Evolutionary conservation across 139 green algal genomes (phyloP).

Genomic region (Chlamydomonas sp.): DNA sequence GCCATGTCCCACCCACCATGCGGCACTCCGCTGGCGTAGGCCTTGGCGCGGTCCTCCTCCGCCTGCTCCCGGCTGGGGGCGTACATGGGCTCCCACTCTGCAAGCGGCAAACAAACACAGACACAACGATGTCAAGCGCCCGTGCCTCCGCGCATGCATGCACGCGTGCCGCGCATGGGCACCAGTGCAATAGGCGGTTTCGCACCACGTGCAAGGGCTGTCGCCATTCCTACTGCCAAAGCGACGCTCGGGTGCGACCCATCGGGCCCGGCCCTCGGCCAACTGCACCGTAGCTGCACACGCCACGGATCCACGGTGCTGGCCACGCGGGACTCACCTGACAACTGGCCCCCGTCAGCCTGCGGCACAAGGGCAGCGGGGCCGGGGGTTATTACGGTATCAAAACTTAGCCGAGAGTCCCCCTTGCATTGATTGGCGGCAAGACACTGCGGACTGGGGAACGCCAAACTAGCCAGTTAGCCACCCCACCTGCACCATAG

Average conservation of each 20-base stretch:
- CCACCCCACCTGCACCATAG: conserved; percentile 70
- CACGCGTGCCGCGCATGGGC: neutral
- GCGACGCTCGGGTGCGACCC: too few species aligned
- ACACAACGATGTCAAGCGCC: too few species aligned
- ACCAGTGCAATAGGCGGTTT: neutral
- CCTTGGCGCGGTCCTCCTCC: conserved; percentile 75
- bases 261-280: too few species aligned
- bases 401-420: too few species aligned
- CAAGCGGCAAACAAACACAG: neutral
- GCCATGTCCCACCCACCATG: conserved; percentile 69
- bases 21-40: conserved; percentile 82
- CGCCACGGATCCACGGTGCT: too few species aligned
- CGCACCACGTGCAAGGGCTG: too few species aligned
- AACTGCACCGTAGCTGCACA: too few species aligned
- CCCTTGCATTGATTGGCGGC: too few species aligned
- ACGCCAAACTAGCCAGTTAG: too few species aligned
- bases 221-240: too few species aligned
- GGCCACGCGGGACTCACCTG: conserved; percentile 57
- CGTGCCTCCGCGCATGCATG: neutral
- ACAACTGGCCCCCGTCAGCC: conserved; percentile 88
- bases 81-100: conserved; percentile 92
- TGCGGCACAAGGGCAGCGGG: neutral
- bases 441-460: too few species aligned
- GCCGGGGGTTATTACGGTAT: too few species aligned
- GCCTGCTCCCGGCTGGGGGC: conserved; percentile 83